Conservation (phyloP, 1,139 yeast genomes). For the Kodamaea sp. region DNA sequence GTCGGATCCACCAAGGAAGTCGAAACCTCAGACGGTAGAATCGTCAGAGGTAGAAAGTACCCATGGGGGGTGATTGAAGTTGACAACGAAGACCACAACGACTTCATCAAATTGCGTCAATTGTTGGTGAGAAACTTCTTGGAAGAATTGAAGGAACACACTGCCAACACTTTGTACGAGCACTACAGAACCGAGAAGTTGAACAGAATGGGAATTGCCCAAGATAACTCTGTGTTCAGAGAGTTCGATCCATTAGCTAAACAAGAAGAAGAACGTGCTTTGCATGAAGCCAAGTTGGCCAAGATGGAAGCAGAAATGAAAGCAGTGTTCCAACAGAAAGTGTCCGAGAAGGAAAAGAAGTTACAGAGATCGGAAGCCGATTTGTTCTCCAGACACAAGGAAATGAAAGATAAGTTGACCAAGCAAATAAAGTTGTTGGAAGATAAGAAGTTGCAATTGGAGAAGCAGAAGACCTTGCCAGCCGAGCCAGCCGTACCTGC, state of each 20-base stretch:
- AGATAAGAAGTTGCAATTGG: conserved; percentile 85
- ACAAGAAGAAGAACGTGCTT: conserved; percentile 90
- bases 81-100: conserved; percentile 93
- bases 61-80: conserved; percentile 99
- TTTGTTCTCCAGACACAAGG: conserved; percentile 91
- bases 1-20: conserved; percentile 87
- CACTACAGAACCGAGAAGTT: conserved; percentile 87
- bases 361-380: conserved; percentile 97
- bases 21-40: conserved; percentile 70
- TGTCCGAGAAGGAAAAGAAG: conserved; percentile 94
- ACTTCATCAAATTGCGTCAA: conserved; percentile 88
- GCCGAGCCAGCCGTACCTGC: conserved; percentile 36
- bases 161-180: conserved; percentile 78
- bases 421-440: conserved; percentile 88
- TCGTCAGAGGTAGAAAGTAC: conserved; percentile 88
- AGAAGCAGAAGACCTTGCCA: conserved; percentile 56
- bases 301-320: conserved; percentile 98
- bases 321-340: conserved; percentile 94
- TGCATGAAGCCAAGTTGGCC: conserved; percentile 91
- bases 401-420: conserved; percentile 91
- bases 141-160: conserved; percentile 91
- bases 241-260: conserved; percentile 92
- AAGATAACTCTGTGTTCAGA: conserved; percentile 87
- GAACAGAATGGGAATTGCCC: conserved; percentile 81
- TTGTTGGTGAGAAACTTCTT: conserved; percentile 84